Evolutionary conservation across 2,329 filamentous ascomycete genomes (phyloP), one percentile per base, ranked within the genome.

Genomic region (Venturia carpophila): DNA sequence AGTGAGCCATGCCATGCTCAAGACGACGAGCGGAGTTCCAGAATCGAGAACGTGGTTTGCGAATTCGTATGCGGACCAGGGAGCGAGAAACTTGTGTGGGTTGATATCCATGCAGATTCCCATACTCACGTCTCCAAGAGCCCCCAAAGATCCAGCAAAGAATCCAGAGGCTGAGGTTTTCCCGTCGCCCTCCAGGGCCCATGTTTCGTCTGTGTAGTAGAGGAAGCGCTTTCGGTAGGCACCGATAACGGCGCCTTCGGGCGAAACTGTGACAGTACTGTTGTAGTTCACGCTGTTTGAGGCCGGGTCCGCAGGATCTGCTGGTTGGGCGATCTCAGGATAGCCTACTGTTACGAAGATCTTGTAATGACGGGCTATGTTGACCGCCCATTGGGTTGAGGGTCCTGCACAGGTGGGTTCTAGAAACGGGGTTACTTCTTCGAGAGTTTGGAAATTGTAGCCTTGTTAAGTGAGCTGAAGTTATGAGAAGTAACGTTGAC

Each of bases 1-100:
- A 19, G 88, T 91, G 41, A 90, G 78, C 90, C 89, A 93, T 0
- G 90, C 89, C 90, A 92, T 92, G 4, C 83, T 85, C 0, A 93
- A 69, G 42, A 92, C 83, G 1, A 90, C 85, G 0, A 92, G 68
- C 17, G 85, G 84, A 0, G 87, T 82, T 0, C 80, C 71, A 0
- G 76, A 75, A 1, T 84, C 75, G 0, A 91, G 72, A 6, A 87
- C 77, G 55, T 89, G 84, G 30, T 77, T 82, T 1, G 75, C 79
- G 68, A 78, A 85, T 69, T 88, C 85, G 71, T 83, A 87, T 3
- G 76, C 79, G 1, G 78, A 78, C 77, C 81, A 87, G 0, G 84
- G 81, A 1, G 83, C 79, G 47, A 79, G 75, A 72, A 87, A 87
- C 56, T 79, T 79, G 74, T 87, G 83, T 0, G 85, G 85, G 69